phyloP scores from a whole-genome alignment of 306 rosid species.

The Gillenia trifoliata region DNA sequence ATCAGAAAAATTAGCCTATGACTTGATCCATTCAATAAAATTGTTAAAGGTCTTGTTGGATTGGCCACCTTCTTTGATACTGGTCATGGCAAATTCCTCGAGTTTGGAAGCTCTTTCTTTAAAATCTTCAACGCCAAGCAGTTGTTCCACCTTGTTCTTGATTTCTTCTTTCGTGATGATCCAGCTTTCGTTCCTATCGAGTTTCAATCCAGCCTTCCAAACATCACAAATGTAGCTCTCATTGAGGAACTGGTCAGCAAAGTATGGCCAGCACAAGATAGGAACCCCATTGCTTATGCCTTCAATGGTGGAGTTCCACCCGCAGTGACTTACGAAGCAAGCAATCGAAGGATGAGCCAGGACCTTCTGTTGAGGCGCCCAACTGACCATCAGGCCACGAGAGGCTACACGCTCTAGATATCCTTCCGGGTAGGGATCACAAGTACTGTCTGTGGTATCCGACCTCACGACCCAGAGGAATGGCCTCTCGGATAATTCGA shows the following conservation, averaged over 20 bases:
- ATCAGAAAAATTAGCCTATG: slow-evolving; percentile 6
- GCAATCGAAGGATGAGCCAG: background rate
- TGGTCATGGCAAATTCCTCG: slow-evolving; percentile 19
- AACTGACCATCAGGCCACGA: background rate
- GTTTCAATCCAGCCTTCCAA: slow-evolving; percentile 25
- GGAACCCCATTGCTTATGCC: background rate
- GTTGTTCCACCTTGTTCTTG: slow-evolving; percentile 13
- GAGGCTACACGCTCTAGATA: background rate
- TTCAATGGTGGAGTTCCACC: background rate
- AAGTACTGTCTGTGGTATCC: background rate
- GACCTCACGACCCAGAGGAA: background rate
- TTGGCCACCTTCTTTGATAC: slow-evolving; percentile 24
- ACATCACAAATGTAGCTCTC: slow-evolving; percentile 4
- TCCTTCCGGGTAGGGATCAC: background rate
- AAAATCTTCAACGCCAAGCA: slow-evolving; percentile 10
- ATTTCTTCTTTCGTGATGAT: slow-evolving; percentile 11
- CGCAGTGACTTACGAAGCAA: background rate
- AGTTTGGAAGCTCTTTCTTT: slow-evolving; percentile 10
- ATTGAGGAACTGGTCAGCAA: background rate
- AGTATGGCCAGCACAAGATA: background rate
- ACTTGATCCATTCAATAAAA: slow-evolving; percentile 55
- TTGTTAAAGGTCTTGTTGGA: slow-evolving; percentile 36
- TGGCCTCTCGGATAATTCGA: background rate
- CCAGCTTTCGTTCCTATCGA: slow-evolving; percentile 3
- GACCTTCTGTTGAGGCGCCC: background rate